Conservation (phyloP, 1,284 basidiomycete species). For the Neolentinus lepideus region DNA sequence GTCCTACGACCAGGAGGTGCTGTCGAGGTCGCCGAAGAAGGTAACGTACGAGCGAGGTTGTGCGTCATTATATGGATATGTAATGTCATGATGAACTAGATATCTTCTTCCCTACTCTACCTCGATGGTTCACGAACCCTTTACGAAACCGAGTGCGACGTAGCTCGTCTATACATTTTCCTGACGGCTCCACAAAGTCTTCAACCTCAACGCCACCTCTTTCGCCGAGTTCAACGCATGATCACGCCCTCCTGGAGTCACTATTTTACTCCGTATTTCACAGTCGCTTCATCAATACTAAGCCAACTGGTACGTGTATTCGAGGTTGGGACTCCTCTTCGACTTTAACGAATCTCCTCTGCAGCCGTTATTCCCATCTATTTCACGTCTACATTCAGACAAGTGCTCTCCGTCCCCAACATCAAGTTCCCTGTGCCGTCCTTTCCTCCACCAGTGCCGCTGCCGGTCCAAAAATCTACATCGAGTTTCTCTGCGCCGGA, state of each 20-base stretch:
- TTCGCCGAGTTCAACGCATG: conserved; percentile 32
- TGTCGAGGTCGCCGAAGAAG: conserved; percentile 68
- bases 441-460: conserved; percentile 53
- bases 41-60: conserved; percentile 27
- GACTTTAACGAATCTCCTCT: background rate
- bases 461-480: conserved; percentile 31
- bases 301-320: conserved; percentile 42
- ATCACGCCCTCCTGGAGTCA: conserved; percentile 59
- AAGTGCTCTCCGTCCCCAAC: conserved; percentile 52
- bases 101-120: conserved; percentile 54
- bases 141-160: conserved; percentile 40
- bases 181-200: conserved; percentile 19
- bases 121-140: conserved; percentile 60
- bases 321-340: conserved; percentile 2
- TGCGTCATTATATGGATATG: background rate
- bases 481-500: conserved; percentile 20
- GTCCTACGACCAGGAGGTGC: conserved; percentile 60
- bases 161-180: conserved; percentile 38
- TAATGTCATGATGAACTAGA: conserved; percentile 28
- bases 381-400: conserved; percentile 65
- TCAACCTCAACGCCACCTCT: conserved; percentile 1
- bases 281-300: conserved; percentile 59
- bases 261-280: conserved; percentile 55
- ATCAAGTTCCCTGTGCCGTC: conserved; percentile 66
- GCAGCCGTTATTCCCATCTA: conserved; percentile 64